phyloP scores from a whole-genome alignment of 2,329 filamentous ascomycete genomes.

The Ophiostoma sp. region DNA sequence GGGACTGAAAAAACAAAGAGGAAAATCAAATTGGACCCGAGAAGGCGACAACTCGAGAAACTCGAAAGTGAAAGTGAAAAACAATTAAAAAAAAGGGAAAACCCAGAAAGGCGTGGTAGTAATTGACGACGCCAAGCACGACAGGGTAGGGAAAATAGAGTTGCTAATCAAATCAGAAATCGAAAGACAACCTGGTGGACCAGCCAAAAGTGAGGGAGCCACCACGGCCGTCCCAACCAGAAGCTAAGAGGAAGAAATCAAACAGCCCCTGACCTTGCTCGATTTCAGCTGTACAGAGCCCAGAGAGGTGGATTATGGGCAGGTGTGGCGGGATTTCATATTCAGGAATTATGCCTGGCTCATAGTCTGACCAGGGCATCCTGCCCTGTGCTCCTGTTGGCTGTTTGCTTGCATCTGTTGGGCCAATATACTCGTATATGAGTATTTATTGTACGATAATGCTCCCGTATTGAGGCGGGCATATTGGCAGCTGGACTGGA shows the following conservation, averaged over 20 bases:
- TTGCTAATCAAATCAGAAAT: constrained; percentile 8
- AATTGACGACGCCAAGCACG: constrained; percentile 8
- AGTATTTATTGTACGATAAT: not conserved
- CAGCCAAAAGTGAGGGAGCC: constrained; percentile 7
- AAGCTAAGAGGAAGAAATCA: constrained; percentile 18
- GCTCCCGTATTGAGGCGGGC: not conserved
- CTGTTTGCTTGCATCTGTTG: not conserved
- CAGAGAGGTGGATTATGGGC: not conserved
- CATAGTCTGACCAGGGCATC: not conserved
- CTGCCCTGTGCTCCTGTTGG: constrained; percentile 12
- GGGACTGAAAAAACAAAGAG: not conserved
- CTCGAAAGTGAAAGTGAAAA: not conserved
- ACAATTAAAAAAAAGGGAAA: constrained; percentile 10
- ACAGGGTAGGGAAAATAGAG: not conserved
- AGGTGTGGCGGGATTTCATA: constrained; percentile 1
- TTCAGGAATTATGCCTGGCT: not conserved
- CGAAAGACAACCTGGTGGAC: constrained; percentile 6
- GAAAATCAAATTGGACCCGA: not conserved
- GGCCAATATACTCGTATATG: constrained; percentile 1
- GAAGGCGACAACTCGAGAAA: not conserved
- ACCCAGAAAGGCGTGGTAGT: not conserved
- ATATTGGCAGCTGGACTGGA: constrained; percentile 1
- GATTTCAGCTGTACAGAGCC: constrained; percentile 15
- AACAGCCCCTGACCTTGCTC: constrained; percentile 20
- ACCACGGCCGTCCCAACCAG: constrained; percentile 5